phyloP scores from a whole-genome alignment of 2,329 filamentous ascomycete genomes.

The Zymoseptoria passerinii region DNA sequence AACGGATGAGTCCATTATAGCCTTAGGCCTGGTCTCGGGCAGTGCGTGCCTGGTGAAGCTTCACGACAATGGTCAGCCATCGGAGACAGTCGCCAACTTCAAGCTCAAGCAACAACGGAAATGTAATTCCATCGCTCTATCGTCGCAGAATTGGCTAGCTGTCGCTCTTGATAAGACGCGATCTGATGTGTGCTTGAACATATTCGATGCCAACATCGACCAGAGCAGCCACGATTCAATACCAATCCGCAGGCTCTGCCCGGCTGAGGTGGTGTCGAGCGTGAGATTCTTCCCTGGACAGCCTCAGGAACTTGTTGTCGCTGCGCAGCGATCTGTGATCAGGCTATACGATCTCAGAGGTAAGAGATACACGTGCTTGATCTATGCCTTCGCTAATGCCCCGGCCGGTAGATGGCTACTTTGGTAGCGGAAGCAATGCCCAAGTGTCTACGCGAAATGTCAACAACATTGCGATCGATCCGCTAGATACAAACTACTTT shows the following conservation, averaged over 20 bases:
- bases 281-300: slow-evolving; percentile 74
- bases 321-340: slow-evolving; percentile 66
- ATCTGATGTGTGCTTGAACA: slow-evolving; percentile 72
- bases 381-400: not conserved
- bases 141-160: slow-evolving; percentile 60
- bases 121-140: slow-evolving; percentile 77
- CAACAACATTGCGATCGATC: slow-evolving; percentile 67
- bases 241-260: slow-evolving; percentile 49
- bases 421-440: slow-evolving; percentile 23
- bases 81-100: slow-evolving; percentile 49
- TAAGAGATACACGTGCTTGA: slow-evolving; percentile 26
- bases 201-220: slow-evolving; percentile 66
- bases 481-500: slow-evolving; percentile 74
- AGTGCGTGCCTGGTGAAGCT: slow-evolving; percentile 67
- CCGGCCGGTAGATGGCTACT: slow-evolving; percentile 17
- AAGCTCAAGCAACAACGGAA: slow-evolving; percentile 66
- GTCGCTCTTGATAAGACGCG: slow-evolving; percentile 73
- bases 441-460: slow-evolving; percentile 51
- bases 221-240: slow-evolving; percentile 40
- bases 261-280: slow-evolving; percentile 66
- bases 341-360: slow-evolving; percentile 72
- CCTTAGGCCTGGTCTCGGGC: slow-evolving; percentile 66
- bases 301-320: slow-evolving; percentile 65
- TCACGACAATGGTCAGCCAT: slow-evolving; percentile 49
- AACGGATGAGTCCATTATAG: slow-evolving; percentile 56